Conservation (phyloP, 495 filamentous ascomycete species). For the Pyrenopolyporus hunteri region DNA sequence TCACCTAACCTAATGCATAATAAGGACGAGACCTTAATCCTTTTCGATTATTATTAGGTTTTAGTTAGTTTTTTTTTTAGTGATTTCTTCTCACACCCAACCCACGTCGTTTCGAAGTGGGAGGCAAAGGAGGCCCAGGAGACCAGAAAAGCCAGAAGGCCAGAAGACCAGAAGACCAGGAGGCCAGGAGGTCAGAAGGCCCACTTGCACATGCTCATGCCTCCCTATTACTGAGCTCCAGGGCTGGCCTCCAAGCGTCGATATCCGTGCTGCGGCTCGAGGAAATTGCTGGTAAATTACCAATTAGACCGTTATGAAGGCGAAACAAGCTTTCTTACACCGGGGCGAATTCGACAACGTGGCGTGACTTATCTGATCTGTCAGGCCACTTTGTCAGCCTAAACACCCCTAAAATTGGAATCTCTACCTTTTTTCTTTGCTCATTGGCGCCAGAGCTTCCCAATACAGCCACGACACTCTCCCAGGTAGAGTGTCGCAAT, state of each 20-base stretch:
- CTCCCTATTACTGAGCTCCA: not conserved
- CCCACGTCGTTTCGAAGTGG: conserved; percentile 22
- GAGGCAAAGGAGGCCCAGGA: no score
- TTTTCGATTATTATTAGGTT: not conserved
- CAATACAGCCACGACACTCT: conserved; percentile 30
- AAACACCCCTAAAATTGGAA: conserved; percentile 39
- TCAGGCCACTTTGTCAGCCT: conserved; percentile 40
- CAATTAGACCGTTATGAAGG: conserved; percentile 24
- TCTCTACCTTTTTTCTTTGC: conserved; percentile 25
- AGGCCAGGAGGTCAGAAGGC: no score
- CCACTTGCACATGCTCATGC: conserved; percentile 37
- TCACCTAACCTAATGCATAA: conserved; percentile 23
- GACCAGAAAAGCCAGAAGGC: no score
- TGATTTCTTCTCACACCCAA: conserved; percentile 20
- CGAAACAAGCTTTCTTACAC: conserved; percentile 39
- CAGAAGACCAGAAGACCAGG: no score
- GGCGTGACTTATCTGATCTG: conserved; percentile 36
- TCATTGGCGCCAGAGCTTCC: conserved; percentile 38
- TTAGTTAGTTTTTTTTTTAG: not conserved
- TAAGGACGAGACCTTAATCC: not conserved
- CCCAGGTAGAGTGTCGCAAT: conserved; percentile 32
- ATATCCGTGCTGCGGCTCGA: conserved; percentile 23
- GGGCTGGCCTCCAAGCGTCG: conserved; percentile 21
- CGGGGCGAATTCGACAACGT: conserved; percentile 27
- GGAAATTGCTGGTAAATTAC: conserved; percentile 29